A percentile compares a stretch with the other conserved stretches of the same genome.
Evolutionary conservation across 148 eudicot species (phyloP).

Genomic region (Persicaria tinctoria): DNA sequence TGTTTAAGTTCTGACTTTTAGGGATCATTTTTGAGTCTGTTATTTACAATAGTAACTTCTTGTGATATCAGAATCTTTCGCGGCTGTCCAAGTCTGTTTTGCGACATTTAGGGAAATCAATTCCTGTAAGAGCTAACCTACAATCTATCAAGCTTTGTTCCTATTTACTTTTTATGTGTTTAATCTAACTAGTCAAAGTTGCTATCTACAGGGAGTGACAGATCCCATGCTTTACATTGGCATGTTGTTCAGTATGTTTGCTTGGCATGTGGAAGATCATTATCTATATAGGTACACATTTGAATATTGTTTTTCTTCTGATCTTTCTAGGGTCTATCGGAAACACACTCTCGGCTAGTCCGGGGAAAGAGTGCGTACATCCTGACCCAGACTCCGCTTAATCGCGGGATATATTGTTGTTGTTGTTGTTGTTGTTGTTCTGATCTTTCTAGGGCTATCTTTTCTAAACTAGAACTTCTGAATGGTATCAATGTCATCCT

Average conservation of each 20-base stretch:
- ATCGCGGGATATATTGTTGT: too few species aligned
- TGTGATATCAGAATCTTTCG: slow-evolving; percentile 67
- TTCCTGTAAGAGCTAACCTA: slow-evolving; percentile 51
- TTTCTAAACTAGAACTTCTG: not conserved
- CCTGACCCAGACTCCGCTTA: too few species aligned
- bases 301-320: not conserved
- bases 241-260: slow-evolving; percentile 99
- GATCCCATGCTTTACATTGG: slow-evolving; percentile 99
- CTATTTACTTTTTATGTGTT: not conserved
- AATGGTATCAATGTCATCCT: not conserved
- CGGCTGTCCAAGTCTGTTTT: slow-evolving; percentile 78
- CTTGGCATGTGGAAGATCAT: slow-evolving; percentile 99
- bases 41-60: not conserved
- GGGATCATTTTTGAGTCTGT: not conserved
- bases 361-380: too few species aligned
- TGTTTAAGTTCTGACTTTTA: not conserved
- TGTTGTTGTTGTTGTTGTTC: too few species aligned
- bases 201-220: slow-evolving; percentile 68
- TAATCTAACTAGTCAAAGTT: slow-evolving; percentile 11
- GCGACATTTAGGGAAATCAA: slow-evolving; percentile 69
- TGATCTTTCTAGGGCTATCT: too few species aligned
- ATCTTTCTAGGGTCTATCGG: not conserved
- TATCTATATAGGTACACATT: slow-evolving; percentile 73
- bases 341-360: too few species aligned
- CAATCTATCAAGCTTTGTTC: not conserved